These are phyloP conservation scores for Helotiales sp. DNA, from an alignment of 2,329 filamentous ascomycete genomes.

Conservation along the genomic window DNA sequence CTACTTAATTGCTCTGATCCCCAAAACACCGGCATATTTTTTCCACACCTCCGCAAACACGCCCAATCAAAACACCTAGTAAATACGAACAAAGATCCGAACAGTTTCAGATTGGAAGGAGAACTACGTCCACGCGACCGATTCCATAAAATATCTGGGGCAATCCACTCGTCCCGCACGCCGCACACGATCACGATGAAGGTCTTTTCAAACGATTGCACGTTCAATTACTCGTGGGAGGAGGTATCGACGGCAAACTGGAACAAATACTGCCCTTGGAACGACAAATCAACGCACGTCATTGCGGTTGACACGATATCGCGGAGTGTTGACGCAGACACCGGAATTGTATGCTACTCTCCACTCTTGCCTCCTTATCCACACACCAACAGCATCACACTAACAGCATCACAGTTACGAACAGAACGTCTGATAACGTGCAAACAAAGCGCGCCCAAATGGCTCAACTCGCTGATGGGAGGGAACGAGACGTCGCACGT, in stretches of 20 bases:
- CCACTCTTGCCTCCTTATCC: background rate
- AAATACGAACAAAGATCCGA: background rate
- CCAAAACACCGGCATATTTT: background rate
- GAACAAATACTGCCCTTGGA: slow-evolving; percentile 99
- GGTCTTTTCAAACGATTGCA: slow-evolving; percentile 88
- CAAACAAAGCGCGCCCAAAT: slow-evolving; percentile 73
- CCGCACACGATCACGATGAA: slow-evolving; percentile 68
- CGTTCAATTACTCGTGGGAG: slow-evolving; percentile 98
- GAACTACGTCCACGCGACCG: slow-evolving; percentile 13
- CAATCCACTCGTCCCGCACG: slow-evolving; percentile 28
- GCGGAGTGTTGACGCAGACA: slow-evolving; percentile 66
- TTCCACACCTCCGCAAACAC: background rate
- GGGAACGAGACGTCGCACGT: slow-evolving; percentile 83
- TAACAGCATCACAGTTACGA: slow-evolving; percentile 56
- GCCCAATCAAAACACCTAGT: background rate
- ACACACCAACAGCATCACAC: slow-evolving; percentile 9
- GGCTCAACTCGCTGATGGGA: slow-evolving; percentile 81
- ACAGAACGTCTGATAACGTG: slow-evolving; percentile 72
- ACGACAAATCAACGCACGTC: slow-evolving; percentile 97
- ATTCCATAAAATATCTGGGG: slow-evolving; percentile 9
- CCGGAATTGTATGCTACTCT: slow-evolving; percentile 64
- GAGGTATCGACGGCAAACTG: slow-evolving; percentile 98
- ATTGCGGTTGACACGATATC: slow-evolving; percentile 92
- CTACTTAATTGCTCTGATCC: slow-evolving; percentile 1
- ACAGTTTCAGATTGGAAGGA: background rate